These are phyloP conservation scores for Boletus coccyginus DNA, from an alignment of 768 basidiomycete genomes.

Conservation along the genomic window DNA sequence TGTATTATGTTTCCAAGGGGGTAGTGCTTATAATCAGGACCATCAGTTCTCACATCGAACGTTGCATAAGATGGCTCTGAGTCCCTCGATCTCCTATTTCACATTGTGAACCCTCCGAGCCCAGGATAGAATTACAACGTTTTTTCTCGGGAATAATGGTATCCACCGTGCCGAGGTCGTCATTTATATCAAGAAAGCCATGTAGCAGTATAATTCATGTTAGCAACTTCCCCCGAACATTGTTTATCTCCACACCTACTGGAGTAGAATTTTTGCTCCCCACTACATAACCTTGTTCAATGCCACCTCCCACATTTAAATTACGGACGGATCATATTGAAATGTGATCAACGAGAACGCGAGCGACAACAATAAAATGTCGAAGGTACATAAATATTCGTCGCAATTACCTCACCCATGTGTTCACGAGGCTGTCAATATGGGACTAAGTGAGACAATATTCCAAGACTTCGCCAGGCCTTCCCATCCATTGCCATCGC, in stretches of 20 bases:
- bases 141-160: slow-evolving; percentile 2
- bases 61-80: slow-evolving; percentile 3
- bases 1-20: background rate
- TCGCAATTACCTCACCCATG: slow-evolving; percentile 10
- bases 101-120: slow-evolving; percentile 1
- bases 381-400: background rate
- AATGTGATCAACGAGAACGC: background rate
- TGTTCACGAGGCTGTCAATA: background rate
- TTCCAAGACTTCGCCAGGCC: slow-evolving; percentile 63
- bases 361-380: background rate
- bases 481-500: slow-evolving; percentile 88
- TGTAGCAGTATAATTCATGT: background rate
- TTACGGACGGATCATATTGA: background rate
- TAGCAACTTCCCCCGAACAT: background rate
- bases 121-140: background rate
- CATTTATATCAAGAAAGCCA: background rate
- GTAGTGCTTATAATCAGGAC: background rate
- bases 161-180: slow-evolving; percentile 1
- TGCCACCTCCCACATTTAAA: background rate
- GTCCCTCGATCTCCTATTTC: background rate
- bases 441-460: slow-evolving; percentile 23
- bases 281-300: background rate
- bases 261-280: background rate
- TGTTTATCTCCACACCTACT: slow-evolving; percentile 9
- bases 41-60: slow-evolving; percentile 3